Conservation (phyloP, 2,329 filamentous ascomycete species). For the Leptodontidium sp. region DNA sequence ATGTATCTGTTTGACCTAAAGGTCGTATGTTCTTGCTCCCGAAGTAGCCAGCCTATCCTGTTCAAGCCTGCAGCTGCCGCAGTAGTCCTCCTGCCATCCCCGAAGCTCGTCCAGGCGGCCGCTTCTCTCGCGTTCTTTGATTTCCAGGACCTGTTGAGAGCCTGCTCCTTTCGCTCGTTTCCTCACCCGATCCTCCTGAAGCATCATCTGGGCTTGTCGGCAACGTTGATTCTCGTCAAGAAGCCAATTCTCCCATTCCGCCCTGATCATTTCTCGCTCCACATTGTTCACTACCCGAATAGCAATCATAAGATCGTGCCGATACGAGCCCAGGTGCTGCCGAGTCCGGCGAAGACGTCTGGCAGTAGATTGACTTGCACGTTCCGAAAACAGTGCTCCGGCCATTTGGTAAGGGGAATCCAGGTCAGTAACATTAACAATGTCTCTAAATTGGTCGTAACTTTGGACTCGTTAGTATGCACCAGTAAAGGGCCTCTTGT, state of each 20-base stretch:
- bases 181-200: constrained; percentile 48
- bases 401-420: constrained; percentile 64
- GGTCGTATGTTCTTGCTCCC: constrained; percentile 36
- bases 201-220: constrained; percentile 62
- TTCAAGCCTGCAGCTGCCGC: constrained; percentile 61
- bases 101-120: constrained; percentile 55
- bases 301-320: constrained; percentile 90
- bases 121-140: constrained; percentile 41
- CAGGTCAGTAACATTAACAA: constrained; percentile 65
- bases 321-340: constrained; percentile 81
- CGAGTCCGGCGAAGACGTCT: constrained; percentile 78
- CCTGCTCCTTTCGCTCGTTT: constrained; percentile 40
- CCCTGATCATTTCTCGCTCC: constrained; percentile 83
- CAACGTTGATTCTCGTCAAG: constrained; percentile 80
- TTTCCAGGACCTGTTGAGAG: constrained; percentile 37
- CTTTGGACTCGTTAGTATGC: constrained; percentile 47
- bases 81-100: constrained; percentile 68
- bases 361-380: constrained; percentile 62
- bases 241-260: constrained; percentile 95
- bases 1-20: constrained; percentile 34
- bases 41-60: constrained; percentile 43
- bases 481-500: background rate
- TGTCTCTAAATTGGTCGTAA: constrained; percentile 67
- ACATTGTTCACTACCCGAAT: constrained; percentile 90
- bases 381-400: constrained; percentile 55